Evolutionary conservation across 495 filamentous ascomycete genomes (phyloP), one percentile per base, ranked within the genome.

Genomic region (Amorphotheca resinae): DNA sequence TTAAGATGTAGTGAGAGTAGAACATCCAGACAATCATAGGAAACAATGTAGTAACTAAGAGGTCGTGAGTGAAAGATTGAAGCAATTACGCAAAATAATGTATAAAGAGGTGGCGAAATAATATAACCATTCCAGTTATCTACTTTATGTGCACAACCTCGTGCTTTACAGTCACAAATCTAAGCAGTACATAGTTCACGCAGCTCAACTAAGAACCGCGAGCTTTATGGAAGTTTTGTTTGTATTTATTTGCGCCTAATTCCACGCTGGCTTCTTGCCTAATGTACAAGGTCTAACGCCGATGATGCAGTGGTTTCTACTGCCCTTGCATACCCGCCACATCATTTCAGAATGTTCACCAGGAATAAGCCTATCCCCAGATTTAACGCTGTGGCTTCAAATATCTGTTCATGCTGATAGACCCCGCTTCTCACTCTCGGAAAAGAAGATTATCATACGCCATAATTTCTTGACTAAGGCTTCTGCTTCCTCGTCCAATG

Each of bases 401-500:
- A 28, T 28, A 28, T 28, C 5, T 28, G 11, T 33, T 23, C 50
- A 84, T 16, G 76, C 76, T 20, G 83, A 84, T 28, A 93, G 64
- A 0, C 91, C 89, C 44, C 86, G 72, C 67, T 91, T 94, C 74
- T 94, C 91, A 54, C 79, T 82, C 64, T 98, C 91, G 20, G 84
- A 89, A 54, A 87, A 96, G 79, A 95, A 96, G 59, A 96, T 95
- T 38, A 95, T 74, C 87, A 96, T 93, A 34, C 91, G 76, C 91
- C 91, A 98, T 21, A 98, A 71, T 64, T 95, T 96, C 73, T 83
- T 89, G 15, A 96, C 91, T 50, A 98, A 65, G 8, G 80, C 82
- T 59, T 94, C 88, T 3, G 87, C 87, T 53, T 96, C 93, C 57
- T 98, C 91, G 58, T 95, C 91, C 45, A 98, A 62, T 30, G 86